Percentiles rank a stretch among this genome's conserved stretches.
phyloP scores from a whole-genome alignment of 805 yeast genomes.

The Zygosaccharomyces bisporus region DNA sequence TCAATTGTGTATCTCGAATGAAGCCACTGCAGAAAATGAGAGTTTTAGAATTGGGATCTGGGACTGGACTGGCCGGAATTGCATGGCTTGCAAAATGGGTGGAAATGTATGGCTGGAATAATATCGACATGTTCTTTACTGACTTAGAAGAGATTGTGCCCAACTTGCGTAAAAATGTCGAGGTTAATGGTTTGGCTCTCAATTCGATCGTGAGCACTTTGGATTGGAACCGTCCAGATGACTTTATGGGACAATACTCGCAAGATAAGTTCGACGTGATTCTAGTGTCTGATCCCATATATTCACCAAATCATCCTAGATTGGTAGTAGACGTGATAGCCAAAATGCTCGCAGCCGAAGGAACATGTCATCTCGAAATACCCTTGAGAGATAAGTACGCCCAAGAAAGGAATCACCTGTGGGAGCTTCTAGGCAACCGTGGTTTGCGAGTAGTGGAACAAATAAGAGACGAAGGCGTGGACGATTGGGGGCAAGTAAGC shows the following conservation, averaged over 20 bases:
- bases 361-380: slow-evolving; percentile 58
- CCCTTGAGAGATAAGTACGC: slow-evolving; percentile 71
- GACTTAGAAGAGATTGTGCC: slow-evolving; percentile 76
- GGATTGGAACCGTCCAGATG: slow-evolving; percentile 73
- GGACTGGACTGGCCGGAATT: slow-evolving; percentile 90
- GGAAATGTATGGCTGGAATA: slow-evolving; percentile 39
- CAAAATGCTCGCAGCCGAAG: slow-evolving; percentile 44
- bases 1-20: slow-evolving; percentile 22
- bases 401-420: slow-evolving; percentile 56
- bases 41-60: slow-evolving; percentile 83
- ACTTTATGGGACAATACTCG: slow-evolving; percentile 34
- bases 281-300: slow-evolving; percentile 83
- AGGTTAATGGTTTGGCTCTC: slow-evolving; percentile 43
- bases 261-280: slow-evolving; percentile 50
- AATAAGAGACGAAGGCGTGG: slow-evolving; percentile 60
- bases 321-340: slow-evolving; percentile 62
- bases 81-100: slow-evolving; percentile 42
- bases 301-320: slow-evolving; percentile 75
- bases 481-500: slow-evolving; percentile 76
- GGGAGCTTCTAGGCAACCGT: slow-evolving; percentile 46
- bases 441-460: slow-evolving; percentile 32
- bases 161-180: slow-evolving; percentile 59
- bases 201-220: slow-evolving; percentile 46
- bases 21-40: slow-evolving; percentile 16
- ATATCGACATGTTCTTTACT: slow-evolving; percentile 53